Evolutionary conservation across 305 asterid species (phyloP).

Genomic region (Nicotiana rustica): DNA sequence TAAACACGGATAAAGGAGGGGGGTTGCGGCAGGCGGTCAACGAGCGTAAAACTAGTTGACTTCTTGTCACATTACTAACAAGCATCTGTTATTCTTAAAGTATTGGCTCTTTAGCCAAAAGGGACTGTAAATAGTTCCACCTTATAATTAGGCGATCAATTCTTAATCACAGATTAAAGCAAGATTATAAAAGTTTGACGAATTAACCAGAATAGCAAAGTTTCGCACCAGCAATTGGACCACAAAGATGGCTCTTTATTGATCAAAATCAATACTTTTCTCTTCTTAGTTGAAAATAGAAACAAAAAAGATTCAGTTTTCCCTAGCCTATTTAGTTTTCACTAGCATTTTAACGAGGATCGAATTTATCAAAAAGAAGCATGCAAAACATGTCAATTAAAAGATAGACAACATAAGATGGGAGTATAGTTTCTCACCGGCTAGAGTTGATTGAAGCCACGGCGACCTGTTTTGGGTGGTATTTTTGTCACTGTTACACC

Average conservation of each 20-base stretch:
- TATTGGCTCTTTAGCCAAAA: background rate
- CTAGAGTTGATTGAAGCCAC: constrained; percentile 88
- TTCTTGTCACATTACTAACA: background rate
- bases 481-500: constrained; percentile 67
- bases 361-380: background rate
- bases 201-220: no score
- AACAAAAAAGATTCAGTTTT: background rate
- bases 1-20: no score
- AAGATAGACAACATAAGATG: background rate
- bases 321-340: background rate
- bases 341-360: background rate
- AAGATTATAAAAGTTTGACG: background rate
- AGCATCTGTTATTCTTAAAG: background rate
- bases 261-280: background rate
- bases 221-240: background rate
- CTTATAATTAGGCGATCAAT: background rate
- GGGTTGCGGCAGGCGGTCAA: no score
- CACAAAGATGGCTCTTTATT: background rate
- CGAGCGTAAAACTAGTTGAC: background rate
- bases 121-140: background rate
- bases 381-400: background rate
- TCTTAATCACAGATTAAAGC: background rate
- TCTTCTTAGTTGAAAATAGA: background rate
- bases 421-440: constrained; percentile 49
- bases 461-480: constrained; percentile 59